A percentile compares a stretch with the other conserved stretches of the same genome.
Evolutionary conservation across 495 filamentous ascomycete genomes (phyloP).

Genomic region (Talaromyces proteolyticus): DNA sequence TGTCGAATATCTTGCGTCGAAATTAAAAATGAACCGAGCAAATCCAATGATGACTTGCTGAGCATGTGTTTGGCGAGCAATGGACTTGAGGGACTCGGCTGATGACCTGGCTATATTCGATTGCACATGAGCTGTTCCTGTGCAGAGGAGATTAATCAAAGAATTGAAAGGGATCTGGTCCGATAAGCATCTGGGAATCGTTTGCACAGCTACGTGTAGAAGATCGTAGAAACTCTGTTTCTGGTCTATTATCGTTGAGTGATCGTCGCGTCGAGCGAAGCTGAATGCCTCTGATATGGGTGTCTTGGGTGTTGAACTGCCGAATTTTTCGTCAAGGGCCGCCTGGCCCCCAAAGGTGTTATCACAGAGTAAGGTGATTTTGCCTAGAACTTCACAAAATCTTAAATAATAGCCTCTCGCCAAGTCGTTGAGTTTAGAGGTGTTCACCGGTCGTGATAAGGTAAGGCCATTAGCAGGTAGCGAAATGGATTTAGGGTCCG

Average conservation of each 20-base stretch:
- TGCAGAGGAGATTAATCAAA: conserved; percentile 91
- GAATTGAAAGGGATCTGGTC: conserved; percentile 89
- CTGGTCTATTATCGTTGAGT: conserved; percentile 66
- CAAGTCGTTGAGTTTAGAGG: conserved; percentile 63
- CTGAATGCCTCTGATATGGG: conserved; percentile 92
- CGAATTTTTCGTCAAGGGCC: conserved; percentile 90
- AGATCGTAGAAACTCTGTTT: conserved; percentile 95
- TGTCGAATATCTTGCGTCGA: conserved; percentile 92
- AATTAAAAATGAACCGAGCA: conserved; percentile 94
- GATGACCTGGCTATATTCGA: conserved; percentile 89
- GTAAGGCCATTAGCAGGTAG: conserved; percentile 24
- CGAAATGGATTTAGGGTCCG: conserved; percentile 26
- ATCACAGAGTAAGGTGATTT: conserved; percentile 93
- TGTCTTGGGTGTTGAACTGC: conserved; percentile 78
- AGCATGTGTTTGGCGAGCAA: conserved; percentile 87
- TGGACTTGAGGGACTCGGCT: conserved; percentile 87
- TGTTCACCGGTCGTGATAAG: conserved; percentile 65
- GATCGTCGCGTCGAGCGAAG: conserved; percentile 77
- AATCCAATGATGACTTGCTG: conserved; percentile 97
- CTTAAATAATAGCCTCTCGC: conserved; percentile 77
- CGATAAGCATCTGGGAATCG: conserved; percentile 86
- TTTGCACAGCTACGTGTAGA: conserved; percentile 91
- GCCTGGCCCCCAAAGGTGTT: conserved; percentile 96
- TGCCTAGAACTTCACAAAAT: conserved; percentile 92
- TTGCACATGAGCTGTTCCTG: conserved; percentile 93